Conservation (phyloP, 2,329 filamentous ascomycete species). For the Podosphaera leucotricha region DNA sequence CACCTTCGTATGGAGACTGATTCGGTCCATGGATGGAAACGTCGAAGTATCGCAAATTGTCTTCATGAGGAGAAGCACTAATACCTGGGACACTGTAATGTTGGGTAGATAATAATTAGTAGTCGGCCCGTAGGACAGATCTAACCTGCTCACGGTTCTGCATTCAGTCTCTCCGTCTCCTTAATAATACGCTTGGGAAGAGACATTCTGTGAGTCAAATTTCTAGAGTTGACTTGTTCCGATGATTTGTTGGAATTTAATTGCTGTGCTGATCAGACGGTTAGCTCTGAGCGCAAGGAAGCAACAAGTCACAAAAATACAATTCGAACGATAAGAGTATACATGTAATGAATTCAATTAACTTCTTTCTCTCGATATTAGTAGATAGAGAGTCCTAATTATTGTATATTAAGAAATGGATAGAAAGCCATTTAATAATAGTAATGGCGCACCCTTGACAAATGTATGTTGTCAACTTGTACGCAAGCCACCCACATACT, state of each 20-base stretch:
- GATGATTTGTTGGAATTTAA: background rate
- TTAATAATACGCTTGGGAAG: conserved; percentile 93
- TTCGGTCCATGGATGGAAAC: conserved; percentile 85
- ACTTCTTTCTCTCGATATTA: background rate
- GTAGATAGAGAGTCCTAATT: background rate
- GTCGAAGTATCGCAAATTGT: conserved; percentile 95
- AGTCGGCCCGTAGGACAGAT: background rate
- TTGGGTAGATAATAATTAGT: background rate
- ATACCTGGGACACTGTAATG: conserved; percentile 66
- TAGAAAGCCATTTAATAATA: background rate
- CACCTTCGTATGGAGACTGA: conserved; percentile 88
- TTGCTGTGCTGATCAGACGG: background rate
- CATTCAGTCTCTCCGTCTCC: conserved; percentile 92
- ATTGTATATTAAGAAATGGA: background rate
- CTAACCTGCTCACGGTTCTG: conserved; percentile 55
- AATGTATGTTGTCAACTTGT: too few relatives aligned
- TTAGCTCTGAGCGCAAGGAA: background rate
- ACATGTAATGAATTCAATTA: too few relatives aligned
- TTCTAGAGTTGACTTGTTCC: background rate
- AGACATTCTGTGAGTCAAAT: conserved; percentile 22
- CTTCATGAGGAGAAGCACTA: conserved; percentile 83
- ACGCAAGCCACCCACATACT: too few relatives aligned
- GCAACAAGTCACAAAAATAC: too few relatives aligned
- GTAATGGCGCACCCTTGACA: too few relatives aligned
- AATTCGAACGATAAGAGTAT: too few relatives aligned